Percentiles rank a stretch among this genome's conserved stretches.
Evolutionary conservation across 73 alveolate species (phyloP).

Genomic region (Paramecium sexaurelia): DNA sequence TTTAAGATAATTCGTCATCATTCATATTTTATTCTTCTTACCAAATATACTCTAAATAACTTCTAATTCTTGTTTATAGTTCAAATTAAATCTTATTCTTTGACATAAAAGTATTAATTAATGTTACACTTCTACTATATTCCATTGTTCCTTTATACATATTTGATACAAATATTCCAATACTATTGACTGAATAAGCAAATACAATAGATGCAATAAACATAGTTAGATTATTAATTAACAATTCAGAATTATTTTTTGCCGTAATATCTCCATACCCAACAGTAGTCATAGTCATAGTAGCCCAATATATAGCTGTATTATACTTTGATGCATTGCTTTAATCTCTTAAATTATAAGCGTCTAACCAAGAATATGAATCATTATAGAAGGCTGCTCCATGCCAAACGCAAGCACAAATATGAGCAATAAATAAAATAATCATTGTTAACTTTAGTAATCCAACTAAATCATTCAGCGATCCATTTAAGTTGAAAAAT

Average conservation of each 20-base stretch:
- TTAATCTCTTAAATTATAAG: not conserved
- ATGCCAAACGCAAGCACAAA: constrained; percentile 58
- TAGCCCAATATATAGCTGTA: constrained; percentile 87
- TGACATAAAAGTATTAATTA: constrained; percentile 78
- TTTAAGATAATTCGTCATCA: constrained; percentile 80
- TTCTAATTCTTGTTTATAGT: constrained; percentile 73
- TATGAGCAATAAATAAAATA: constrained; percentile 30
- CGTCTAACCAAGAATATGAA: constrained; percentile 17
- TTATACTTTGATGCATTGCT: constrained; percentile 61
- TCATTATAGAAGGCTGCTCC: constrained; percentile 22
- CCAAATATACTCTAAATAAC: constrained; percentile 85
- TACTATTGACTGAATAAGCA: constrained; percentile 87
- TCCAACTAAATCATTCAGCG: constrained; percentile 33
- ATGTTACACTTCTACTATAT: constrained; percentile 78
- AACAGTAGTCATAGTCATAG: constrained; percentile 94
- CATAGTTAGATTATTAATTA: constrained; percentile 77
- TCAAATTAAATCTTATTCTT: constrained; percentile 79
- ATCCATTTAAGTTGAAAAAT: constrained; percentile 49
- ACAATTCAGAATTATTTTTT: constrained; percentile 77
- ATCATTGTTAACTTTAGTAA: constrained; percentile 5
- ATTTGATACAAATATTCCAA: constrained; percentile 82
- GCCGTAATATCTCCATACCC: constrained; percentile 94
- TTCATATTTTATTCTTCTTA: constrained; percentile 75
- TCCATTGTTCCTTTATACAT: constrained; percentile 72
- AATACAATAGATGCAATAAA: constrained; percentile 84